phyloP scores from a whole-genome alignment of 306 rosid genomes.

The Ochetophila trinervis region DNA sequence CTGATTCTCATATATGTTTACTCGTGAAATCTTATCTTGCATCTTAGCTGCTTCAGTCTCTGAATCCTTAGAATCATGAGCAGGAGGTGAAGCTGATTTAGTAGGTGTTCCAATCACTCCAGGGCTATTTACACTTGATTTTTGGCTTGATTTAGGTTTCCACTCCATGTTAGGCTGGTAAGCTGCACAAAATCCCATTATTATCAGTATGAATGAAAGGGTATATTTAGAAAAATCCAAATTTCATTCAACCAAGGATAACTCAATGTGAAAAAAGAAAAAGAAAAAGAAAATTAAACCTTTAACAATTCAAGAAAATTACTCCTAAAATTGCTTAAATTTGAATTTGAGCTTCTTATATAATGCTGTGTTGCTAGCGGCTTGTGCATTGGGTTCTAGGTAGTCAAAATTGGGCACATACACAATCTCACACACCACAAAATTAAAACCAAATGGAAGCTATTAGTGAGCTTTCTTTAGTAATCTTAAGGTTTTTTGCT shows the following conservation, averaged over 20 bases:
- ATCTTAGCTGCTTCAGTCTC: slow-evolving; percentile 52
- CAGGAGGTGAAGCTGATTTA: slow-evolving; percentile 52
- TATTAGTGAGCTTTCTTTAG: not conserved
- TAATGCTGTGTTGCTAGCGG: no score
- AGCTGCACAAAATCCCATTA: slow-evolving; percentile 53
- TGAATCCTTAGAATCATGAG: slow-evolving; percentile 44
- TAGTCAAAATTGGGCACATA: no score
- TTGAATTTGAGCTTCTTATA: no score
- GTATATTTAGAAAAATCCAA: slow-evolving; percentile 11
- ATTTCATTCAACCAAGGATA: slow-evolving; percentile 4
- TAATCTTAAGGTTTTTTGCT: no score
- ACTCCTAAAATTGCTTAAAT: no score
- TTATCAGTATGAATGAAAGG: slow-evolving; percentile 18
- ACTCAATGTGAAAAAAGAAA: not conserved
- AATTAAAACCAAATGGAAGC: not conserved
- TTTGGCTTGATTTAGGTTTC: slow-evolving; percentile 94
- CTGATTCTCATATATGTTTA: slow-evolving; percentile 54
- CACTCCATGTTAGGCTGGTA: slow-evolving; percentile 86
- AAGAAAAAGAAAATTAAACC: no score
- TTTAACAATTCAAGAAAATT: no score
- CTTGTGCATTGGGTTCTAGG: no score
- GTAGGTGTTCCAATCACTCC: slow-evolving; percentile 87
- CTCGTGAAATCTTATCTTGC: slow-evolving; percentile 58
- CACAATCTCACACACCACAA: not conserved
- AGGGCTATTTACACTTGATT: slow-evolving; percentile 48